Evolutionary conservation across 352 stramenopile species (phyloP).

Genomic region (Phytophthora pisi): DNA sequence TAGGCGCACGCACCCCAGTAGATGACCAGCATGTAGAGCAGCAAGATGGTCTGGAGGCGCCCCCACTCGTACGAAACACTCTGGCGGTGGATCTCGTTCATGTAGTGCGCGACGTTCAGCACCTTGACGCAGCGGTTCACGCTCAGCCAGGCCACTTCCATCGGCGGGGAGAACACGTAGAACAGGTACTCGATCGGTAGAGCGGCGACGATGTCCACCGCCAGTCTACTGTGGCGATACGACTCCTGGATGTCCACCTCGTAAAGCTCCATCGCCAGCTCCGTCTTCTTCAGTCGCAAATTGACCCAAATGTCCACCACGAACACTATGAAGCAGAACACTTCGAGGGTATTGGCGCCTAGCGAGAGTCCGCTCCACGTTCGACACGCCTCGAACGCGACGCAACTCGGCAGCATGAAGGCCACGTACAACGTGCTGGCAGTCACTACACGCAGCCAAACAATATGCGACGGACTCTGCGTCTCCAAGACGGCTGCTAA

Average conservation of each 20-base stretch:
- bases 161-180: background rate
- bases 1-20: conserved; percentile 61
- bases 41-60: conserved; percentile 43
- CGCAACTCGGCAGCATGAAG: conserved; percentile 54
- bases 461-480: conserved; percentile 48
- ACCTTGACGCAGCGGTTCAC: conserved; percentile 60
- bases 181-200: conserved; percentile 54
- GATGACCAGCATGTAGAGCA: conserved; percentile 55
- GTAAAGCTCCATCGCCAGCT: conserved; percentile 57
- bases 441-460: conserved; percentile 50
- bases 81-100: conserved; percentile 52
- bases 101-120: conserved; percentile 56
- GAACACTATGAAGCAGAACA: conserved; percentile 49
- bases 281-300: conserved; percentile 48
- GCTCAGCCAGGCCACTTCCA: conserved; percentile 45
- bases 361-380: conserved; percentile 36
- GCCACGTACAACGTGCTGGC: conserved; percentile 47
- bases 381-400: conserved; percentile 51
- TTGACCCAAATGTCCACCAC: conserved; percentile 62
- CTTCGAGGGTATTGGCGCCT: conserved; percentile 39
- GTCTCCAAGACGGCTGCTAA: conserved; percentile 34
- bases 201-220: conserved; percentile 52
- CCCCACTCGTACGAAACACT: conserved; percentile 52
- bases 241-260: conserved; percentile 47
- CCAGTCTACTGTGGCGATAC: conserved; percentile 49